Base-by-base conservation (phyloP, 495 filamentous ascomycete genomes). In the Ramalina intermedia region DNA sequence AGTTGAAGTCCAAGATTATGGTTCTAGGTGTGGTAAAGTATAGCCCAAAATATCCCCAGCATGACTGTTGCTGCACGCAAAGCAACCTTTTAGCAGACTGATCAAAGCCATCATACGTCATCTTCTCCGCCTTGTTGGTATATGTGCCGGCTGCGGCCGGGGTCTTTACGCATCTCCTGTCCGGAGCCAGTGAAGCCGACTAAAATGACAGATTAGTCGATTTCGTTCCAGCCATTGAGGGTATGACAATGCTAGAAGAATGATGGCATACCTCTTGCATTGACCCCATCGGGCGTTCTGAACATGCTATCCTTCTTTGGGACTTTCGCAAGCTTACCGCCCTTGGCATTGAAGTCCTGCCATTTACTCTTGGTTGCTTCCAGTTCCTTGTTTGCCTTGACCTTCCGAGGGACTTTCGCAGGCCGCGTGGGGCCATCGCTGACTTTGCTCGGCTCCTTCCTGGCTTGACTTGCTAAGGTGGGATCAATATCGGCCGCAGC, bases 271-370 rank as follows among this genome's bases (percentile, higher is more conserved):
- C 89, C 89, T 81, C 87, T 74, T 41, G 85, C 87, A 55, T 86
- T 76, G 12, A 90, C 71, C 40, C 85, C 82, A 23, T 93, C 87
- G 0, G 84, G 85, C 2, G 89, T 94, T 23, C 93, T 77, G 58
- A 98, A 98, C 91, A 96, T 95, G 68, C 85, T 93, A 14, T 96
- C 88, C 70, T 94, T 95, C 67, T 85, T 87, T 41, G 78, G 83
- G 37, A 78, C 69, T 60, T 87, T 87, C 6, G 26, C 44, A 14
- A 17, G 17, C 44, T 47, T 47, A 7, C 44, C 44, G 17, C 84
- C 82, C 67, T 89, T 94, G 55, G 69, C 70, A 37, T 76, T 79
- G 61, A 93, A 98, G 56, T 89, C 82, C 64, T 96, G 82, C 91
- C 91, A 98, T 58, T 91, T 94, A 55, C 72, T 86, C 71, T 94